Conservation (phyloP, 352 stramenopile species). For the Phytophthora crassamura region DNA sequence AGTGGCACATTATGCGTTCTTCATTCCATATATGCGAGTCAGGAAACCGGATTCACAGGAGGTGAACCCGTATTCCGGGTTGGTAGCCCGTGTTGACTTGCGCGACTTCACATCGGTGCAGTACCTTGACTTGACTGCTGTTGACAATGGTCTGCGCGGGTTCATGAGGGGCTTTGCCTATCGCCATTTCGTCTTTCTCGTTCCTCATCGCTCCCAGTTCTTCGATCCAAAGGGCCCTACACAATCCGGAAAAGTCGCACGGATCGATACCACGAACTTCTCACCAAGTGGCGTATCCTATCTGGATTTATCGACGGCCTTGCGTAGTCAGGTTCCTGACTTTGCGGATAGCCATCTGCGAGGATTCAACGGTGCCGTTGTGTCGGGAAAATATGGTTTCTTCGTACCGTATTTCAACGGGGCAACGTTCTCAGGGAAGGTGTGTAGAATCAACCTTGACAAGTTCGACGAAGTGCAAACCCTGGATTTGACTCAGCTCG, state of each 20-base stretch:
- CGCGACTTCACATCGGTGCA: conserved; percentile 64
- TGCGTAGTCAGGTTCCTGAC: conserved; percentile 75
- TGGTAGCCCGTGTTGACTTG: conserved; percentile 68
- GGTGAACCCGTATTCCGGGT: conserved; percentile 59
- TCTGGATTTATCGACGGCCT: conserved; percentile 59
- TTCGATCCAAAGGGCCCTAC: conserved; percentile 30
- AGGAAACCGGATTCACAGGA: conserved; percentile 40
- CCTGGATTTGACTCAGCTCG: conserved; percentile 65
- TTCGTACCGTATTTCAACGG: conserved; percentile 84
- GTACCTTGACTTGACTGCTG: conserved; percentile 55
- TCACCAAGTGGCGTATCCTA: conserved; percentile 47
- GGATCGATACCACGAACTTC: conserved; percentile 80
- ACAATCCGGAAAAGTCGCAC: conserved; percentile 69
- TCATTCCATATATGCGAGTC: conserved; percentile 73
- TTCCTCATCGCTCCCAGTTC: conserved; percentile 54
- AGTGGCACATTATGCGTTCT: conserved; percentile 78
- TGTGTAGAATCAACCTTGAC: conserved; percentile 82
- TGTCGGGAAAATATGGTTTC: conserved; percentile 83
- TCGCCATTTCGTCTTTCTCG: conserved; percentile 75
- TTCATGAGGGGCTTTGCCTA: conserved; percentile 81
- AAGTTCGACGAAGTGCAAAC: conserved; percentile 84
- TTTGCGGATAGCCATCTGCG: conserved; percentile 63
- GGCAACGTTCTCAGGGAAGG: conserved; percentile 65
- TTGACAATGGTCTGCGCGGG: conserved; percentile 60
- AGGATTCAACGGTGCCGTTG: conserved; percentile 72